phyloP scores from a whole-genome alignment of 768 basidiomycete genomes.

The Myochromella boudieri region DNA sequence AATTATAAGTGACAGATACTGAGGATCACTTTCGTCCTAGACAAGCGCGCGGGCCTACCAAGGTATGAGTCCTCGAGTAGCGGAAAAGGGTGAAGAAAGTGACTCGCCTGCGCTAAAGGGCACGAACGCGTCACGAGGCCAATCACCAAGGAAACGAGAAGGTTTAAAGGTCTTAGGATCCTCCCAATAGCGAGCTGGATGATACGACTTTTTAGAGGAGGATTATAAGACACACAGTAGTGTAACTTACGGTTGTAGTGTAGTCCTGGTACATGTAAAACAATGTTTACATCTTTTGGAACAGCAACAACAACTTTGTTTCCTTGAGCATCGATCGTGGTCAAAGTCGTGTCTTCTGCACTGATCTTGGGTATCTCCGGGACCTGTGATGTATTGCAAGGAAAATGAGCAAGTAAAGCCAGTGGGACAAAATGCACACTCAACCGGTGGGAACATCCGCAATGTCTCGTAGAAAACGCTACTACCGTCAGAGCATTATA shows the following conservation, averaged over 20 bases:
- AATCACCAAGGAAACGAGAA: constrained; percentile 51
- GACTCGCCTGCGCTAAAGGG: constrained; percentile 48
- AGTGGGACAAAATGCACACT: constrained; percentile 8
- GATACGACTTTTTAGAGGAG: not conserved
- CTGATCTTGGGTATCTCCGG: constrained; percentile 41
- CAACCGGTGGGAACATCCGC: constrained; percentile 45
- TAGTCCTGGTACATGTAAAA: constrained; percentile 36
- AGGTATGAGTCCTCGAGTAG: not conserved
- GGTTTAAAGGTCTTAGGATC: constrained; percentile 47
- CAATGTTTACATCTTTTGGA: constrained; percentile 40
- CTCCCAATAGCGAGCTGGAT: constrained; percentile 53
- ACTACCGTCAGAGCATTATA: constrained; percentile 1
- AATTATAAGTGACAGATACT: not conserved
- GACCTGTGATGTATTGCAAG: constrained; percentile 26
- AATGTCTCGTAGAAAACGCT: constrained; percentile 53
- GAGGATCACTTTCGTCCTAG: constrained; percentile 39
- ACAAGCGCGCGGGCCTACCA: constrained; percentile 41
- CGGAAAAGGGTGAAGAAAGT: not conserved
- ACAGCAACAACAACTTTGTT: constrained; percentile 38
- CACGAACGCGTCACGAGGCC: constrained; percentile 53
- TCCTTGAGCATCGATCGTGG: constrained; percentile 33
- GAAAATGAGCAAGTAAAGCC: not conserved
- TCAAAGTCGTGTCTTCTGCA: constrained; percentile 45
- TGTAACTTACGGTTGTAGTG: constrained; percentile 52
- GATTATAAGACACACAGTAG: not conserved